Conservation (phyloP, 495 filamentous ascomycete genomes). For the Collariella sp. region DNA sequence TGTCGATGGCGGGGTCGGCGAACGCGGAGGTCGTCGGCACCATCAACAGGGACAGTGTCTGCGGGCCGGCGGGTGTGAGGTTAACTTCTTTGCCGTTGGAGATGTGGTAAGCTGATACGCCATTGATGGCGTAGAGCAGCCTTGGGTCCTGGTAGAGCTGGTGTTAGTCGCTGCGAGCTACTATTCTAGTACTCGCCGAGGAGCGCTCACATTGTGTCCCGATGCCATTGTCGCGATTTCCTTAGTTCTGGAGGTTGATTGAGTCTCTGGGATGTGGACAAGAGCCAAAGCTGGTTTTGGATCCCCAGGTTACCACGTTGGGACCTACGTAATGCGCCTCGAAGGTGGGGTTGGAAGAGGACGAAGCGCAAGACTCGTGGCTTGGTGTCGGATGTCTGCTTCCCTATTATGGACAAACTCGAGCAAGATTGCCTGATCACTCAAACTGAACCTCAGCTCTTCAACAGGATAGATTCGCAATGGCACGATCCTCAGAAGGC, state of each 20-base stretch:
- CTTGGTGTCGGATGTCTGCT: neutral
- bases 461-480: neutral
- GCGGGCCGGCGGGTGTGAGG: conserved; percentile 75
- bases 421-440: too few species aligned
- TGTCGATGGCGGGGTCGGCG: conserved; percentile 50
- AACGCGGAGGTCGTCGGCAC: conserved; percentile 74
- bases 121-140: conserved; percentile 73
- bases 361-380: neutral
- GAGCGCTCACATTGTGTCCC: conserved; percentile 42
- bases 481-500: conserved; percentile 7
- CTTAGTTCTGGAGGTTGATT: neutral
- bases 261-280: neutral
- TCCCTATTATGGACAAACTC: too few species aligned
- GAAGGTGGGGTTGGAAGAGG: neutral
- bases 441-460: neutral
- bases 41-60: conserved; percentile 87
- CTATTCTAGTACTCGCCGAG: neutral
- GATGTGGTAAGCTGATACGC: conserved; percentile 79
- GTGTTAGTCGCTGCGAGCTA: conserved; percentile 3
- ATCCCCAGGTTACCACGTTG: neutral
- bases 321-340: neutral
- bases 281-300: neutral
- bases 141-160: conserved; percentile 52
- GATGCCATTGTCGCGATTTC: conserved; percentile 34
- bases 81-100: conserved; percentile 76